phyloP scores from a whole-genome alignment of 495 filamentous ascomycete genomes.

The Podospora conica region DNA sequence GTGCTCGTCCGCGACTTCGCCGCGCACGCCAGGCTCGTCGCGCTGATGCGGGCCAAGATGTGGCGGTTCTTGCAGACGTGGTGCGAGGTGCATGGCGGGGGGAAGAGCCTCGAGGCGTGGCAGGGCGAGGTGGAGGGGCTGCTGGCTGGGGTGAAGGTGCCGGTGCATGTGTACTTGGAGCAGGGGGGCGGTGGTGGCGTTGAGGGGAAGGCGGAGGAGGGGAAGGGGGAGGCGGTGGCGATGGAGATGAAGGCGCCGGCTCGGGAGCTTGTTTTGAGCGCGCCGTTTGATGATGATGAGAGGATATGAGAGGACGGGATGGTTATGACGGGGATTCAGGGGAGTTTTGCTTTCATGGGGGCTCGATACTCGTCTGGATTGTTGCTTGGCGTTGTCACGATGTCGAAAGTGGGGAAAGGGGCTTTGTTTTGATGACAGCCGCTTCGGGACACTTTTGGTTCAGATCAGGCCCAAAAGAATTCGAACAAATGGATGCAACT shows the following conservation, averaged over 20 bases:
- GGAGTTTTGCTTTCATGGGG: not conserved
- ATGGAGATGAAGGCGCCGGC: not conserved
- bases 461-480: not conserved
- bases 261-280: not conserved
- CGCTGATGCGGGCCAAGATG: not conserved
- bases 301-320: not conserved
- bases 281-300: not conserved
- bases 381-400: not conserved
- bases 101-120: not conserved
- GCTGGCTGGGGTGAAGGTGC: not conserved
- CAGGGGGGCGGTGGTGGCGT: not conserved
- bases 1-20: not conserved
- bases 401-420: not conserved
- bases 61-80: not conserved
- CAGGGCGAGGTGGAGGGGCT: not conserved
- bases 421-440: not conserved
- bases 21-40: not conserved
- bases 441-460: not conserved
- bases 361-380: not conserved
- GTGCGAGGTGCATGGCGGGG: not conserved
- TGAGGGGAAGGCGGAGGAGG: no score
- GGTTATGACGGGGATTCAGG: no score
- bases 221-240: no score
- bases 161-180: not conserved
- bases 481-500: not conserved